A percentile compares a stretch with the other conserved stretches of the same genome.
Evolutionary conservation across 192 early-diverging fungal species (phyloP).

Genomic region (Mortierella claussenii): DNA sequence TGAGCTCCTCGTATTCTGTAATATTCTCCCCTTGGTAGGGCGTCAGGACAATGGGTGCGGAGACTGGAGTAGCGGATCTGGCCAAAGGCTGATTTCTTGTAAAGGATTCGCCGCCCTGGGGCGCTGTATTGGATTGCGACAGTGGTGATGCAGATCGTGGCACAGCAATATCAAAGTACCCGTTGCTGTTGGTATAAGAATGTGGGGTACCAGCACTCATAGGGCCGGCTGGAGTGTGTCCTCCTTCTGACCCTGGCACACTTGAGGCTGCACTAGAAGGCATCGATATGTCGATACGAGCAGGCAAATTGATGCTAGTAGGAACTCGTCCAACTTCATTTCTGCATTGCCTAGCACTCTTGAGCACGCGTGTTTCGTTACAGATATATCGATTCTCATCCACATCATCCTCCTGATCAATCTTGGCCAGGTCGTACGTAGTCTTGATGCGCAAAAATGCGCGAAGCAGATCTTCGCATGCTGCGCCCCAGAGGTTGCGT

Average conservation of each 20-base stretch:
- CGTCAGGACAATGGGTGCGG: conserved; percentile 14
- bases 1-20: conserved; percentile 40
- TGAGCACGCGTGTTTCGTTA: conserved; percentile 42
- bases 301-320: conserved; percentile 6
- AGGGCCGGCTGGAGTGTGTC: conserved; percentile 4
- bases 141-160: conserved; percentile 21
- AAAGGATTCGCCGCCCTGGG: conserved; percentile 3
- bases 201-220: conserved; percentile 18
- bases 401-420: conserved; percentile 41
- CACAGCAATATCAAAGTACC: conserved; percentile 27
- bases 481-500: conserved; percentile 41
- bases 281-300: conserved; percentile 21
- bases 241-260: conserved; percentile 16
- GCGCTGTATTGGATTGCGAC: conserved; percentile 5
- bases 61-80: background rate
- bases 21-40: conserved; percentile 18
- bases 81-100: conserved; percentile 29
- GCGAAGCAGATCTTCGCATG: conserved; percentile 44
- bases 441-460: conserved; percentile 52
- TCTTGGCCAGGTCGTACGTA: conserved; percentile 34
- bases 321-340: conserved; percentile 12
- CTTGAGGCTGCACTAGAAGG: conserved; percentile 33
- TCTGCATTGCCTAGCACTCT: conserved; percentile 42
- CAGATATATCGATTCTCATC: conserved; percentile 48
- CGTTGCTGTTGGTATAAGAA: background rate